phyloP scores from a whole-genome alignment of 805 yeast species.

The Hanseniaspora lachancei region DNA sequence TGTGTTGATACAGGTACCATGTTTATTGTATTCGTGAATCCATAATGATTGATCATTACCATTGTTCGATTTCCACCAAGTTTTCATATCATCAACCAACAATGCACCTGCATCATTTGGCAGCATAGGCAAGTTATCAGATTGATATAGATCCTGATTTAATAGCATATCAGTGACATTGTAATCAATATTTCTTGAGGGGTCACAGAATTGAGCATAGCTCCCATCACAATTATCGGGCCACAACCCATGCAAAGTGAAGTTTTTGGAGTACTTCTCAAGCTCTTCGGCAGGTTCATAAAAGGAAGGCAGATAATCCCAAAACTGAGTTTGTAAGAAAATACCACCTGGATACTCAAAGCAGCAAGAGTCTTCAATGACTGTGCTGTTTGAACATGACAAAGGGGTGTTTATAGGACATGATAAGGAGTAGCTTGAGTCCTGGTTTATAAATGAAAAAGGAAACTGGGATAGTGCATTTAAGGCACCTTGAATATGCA shows the following conservation, averaged over 20 bases:
- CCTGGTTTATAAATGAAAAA: neutral
- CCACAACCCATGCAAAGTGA: conserved; percentile 82
- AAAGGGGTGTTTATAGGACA: conserved; percentile 51
- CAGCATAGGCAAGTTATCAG: conserved; percentile 12
- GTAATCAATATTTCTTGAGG: conserved; percentile 37
- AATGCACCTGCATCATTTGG: conserved; percentile 34
- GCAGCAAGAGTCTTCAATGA: conserved; percentile 56
- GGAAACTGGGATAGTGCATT: neutral
- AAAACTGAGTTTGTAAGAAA: conserved; percentile 74
- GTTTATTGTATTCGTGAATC: conserved; percentile 89
- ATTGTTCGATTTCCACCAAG: conserved; percentile 60
- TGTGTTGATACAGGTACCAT: conserved; percentile 83
- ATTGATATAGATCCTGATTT: conserved; percentile 15
- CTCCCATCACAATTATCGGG: conserved; percentile 79
- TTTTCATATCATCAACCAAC: conserved; percentile 43
- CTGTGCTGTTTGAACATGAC: conserved; percentile 46
- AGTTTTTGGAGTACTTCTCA: conserved; percentile 33
- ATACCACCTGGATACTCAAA: conserved; percentile 80
- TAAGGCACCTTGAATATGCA: neutral
- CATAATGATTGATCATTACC: conserved; percentile 61
- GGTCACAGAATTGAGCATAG: conserved; percentile 67
- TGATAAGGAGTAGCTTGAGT: neutral
- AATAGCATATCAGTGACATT: conserved; percentile 29
- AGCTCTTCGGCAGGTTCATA: conserved; percentile 18
- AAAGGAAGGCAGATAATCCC: conserved; percentile 51